phyloP scores from a whole-genome alignment of 768 basidiomycete genomes.

The Lentinula sp. region DNA sequence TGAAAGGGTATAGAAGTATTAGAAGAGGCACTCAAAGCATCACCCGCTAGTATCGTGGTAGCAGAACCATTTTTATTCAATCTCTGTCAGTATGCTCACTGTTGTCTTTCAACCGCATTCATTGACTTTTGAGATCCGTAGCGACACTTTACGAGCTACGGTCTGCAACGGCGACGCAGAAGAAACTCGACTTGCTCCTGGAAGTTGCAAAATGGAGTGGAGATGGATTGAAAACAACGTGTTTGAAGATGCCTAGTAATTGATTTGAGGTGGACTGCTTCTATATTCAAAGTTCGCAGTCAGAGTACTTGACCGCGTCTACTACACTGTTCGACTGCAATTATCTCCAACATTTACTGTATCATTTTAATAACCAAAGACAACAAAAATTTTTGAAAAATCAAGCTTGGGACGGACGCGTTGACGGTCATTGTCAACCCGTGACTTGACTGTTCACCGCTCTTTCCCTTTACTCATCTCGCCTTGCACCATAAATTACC shows the following conservation, averaged over 20 bases:
- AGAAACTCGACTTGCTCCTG: constrained; percentile 67
- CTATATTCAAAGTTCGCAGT: too few relatives aligned
- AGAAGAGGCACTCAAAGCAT: constrained; percentile 53
- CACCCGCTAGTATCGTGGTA: constrained; percentile 66
- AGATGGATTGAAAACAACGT: constrained; percentile 70
- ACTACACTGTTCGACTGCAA: too few relatives aligned
- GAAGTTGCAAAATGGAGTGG: constrained; percentile 85
- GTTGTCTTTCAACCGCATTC: not conserved
- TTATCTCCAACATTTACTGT: too few relatives aligned
- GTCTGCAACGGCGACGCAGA: constrained; percentile 64
- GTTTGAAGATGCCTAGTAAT: constrained; percentile 71
- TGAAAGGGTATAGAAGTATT: constrained; percentile 63
- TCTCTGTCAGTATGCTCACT: constrained; percentile 46
- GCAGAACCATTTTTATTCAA: constrained; percentile 86
- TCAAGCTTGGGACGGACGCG: not conserved
- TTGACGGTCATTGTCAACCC: not conserved
- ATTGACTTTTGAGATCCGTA: constrained; percentile 17
- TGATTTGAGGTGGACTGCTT: constrained; percentile 14
- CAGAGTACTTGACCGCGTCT: too few relatives aligned
- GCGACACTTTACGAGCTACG: constrained; percentile 83
- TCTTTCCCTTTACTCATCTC: not conserved
- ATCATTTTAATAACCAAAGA: too few relatives aligned
- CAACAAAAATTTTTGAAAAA: too few relatives aligned
- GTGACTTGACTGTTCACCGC: not conserved
- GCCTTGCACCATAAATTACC: not conserved